Evolutionary conservation across 78 protist species (phyloP).

Genomic region (Neovahlkampfia damariscottae): DNA sequence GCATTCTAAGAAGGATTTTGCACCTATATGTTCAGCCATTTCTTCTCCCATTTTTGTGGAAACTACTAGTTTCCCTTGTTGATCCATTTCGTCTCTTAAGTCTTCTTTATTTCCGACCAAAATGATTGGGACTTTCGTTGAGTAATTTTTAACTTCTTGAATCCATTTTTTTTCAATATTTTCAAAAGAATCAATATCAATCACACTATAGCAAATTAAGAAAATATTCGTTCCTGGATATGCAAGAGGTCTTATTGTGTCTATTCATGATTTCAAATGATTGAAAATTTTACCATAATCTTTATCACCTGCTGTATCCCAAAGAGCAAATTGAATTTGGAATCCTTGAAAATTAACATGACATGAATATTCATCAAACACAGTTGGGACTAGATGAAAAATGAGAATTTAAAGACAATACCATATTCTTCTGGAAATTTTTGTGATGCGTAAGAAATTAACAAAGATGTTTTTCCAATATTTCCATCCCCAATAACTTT

Average conservation of each 20-base stretch:
- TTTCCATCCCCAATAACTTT: constrained; percentile 90
- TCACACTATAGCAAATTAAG: constrained; percentile 42
- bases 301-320: constrained; percentile 95
- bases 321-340: too few relatives aligned
- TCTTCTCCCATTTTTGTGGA: too few relatives aligned
- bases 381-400: too few relatives aligned
- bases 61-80: neutral
- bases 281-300: too few relatives aligned
- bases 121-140: constrained; percentile 58
- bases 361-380: too few relatives aligned
- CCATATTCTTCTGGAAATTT: constrained; percentile 59
- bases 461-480: constrained; percentile 59
- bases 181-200: constrained; percentile 50
- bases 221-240: constrained; percentile 38
- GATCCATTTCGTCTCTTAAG: constrained; percentile 35
- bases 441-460: constrained; percentile 58
- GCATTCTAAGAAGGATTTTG: constrained; percentile 73
- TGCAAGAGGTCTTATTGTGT: constrained; percentile 32
- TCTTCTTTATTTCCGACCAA: constrained; percentile 81
- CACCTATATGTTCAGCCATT: constrained; percentile 32
- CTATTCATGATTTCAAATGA: too few relatives aligned
- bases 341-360: too few relatives aligned
- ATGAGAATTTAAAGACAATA: too few relatives aligned
- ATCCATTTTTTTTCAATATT: constrained; percentile 70
- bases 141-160: constrained; percentile 73